phyloP scores from a whole-genome alignment of 2,329 filamentous ascomycete genomes.

The Aspergillus flavus region DNA sequence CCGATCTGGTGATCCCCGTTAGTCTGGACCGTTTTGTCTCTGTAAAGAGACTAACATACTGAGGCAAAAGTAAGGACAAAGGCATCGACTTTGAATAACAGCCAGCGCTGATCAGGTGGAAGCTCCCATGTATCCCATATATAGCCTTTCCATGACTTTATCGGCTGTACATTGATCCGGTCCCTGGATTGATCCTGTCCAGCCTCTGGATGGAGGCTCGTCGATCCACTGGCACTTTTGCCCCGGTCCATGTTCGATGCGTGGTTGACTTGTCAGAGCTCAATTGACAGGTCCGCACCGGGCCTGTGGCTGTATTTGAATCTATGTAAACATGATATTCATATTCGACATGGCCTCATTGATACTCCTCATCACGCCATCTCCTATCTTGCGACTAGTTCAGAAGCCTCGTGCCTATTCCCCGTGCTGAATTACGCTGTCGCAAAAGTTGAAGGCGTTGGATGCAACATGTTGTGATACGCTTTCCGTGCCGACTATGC shows the following conservation, averaged over 20 bases:
- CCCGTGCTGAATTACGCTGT: not conserved
- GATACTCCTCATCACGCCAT: conserved; percentile 7
- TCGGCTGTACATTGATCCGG: conserved; percentile 1
- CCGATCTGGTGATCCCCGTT: conserved; percentile 18
- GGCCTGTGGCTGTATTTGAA: not conserved
- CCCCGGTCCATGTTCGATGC: not conserved
- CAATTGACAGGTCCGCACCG: not conserved
- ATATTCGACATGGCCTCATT: not conserved
- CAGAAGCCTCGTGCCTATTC: rapidly evolving
- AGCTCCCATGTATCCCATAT: conserved; percentile 28
- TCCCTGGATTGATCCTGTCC: not conserved
- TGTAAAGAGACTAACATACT: not conserved
- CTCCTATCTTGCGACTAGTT: not conserved
- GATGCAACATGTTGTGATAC: not conserved
- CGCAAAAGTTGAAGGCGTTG: not conserved
- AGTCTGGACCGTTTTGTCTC: not conserved
- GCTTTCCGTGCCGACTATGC: not conserved
- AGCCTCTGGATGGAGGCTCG: not conserved
- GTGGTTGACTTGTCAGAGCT: too few relatives aligned
- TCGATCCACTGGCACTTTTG: not conserved
- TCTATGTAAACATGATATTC: not conserved
- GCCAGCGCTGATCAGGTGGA: conserved; percentile 26
- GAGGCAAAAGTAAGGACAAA: conserved; percentile 32
- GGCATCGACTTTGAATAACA: conserved; percentile 34
- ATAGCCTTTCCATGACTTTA: conserved; percentile 24